Evolutionary conservation across 2,329 filamentous ascomycete species (phyloP).

Genomic region (Neonectria hederae): DNA sequence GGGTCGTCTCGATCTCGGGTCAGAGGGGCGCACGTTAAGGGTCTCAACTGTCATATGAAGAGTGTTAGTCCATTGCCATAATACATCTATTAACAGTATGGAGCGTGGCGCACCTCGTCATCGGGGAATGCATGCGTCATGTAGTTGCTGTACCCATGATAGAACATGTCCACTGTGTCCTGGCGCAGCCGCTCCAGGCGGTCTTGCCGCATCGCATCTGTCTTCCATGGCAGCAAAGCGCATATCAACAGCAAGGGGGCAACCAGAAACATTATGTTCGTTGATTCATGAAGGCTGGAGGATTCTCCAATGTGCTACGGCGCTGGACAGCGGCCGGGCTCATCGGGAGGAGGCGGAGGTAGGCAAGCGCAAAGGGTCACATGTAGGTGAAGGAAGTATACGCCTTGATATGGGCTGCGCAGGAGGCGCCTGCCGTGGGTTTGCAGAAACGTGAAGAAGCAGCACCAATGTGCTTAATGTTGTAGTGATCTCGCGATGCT

Average conservation of each 20-base stretch:
- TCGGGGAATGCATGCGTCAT: constrained; percentile 94
- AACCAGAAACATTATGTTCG: constrained; percentile 44
- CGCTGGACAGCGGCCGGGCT: constrained; percentile 35
- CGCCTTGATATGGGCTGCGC: constrained; percentile 27
- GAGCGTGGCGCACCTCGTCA: constrained; percentile 71
- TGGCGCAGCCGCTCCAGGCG: constrained; percentile 65
- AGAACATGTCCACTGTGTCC: constrained; percentile 83
- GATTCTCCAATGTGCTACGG: constrained; percentile 31
- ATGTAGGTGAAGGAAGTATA: constrained; percentile 8
- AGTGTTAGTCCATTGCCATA: constrained; percentile 25
- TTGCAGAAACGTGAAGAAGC: constrained; percentile 21
- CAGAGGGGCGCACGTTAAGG: constrained; percentile 83
- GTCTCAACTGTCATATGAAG: constrained; percentile 69
- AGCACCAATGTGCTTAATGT: constrained; percentile 21
- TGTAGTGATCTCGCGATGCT: constrained; percentile 26
- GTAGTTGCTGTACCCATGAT: constrained; percentile 96
- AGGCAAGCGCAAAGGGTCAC: constrained; percentile 13
- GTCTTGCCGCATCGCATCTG: constrained; percentile 63
- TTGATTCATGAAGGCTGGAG: constrained; percentile 32
- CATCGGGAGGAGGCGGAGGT: constrained; percentile 36
- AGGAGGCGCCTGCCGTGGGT: constrained; percentile 32
- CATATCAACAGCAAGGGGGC: constrained; percentile 39
- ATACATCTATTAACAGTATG: constrained; percentile 11
- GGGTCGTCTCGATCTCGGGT: constrained; percentile 85
- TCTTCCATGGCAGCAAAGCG: constrained; percentile 53